Conservation (phyloP, 495 filamentous ascomycete species). For the Penicillium odoratum region DNA sequence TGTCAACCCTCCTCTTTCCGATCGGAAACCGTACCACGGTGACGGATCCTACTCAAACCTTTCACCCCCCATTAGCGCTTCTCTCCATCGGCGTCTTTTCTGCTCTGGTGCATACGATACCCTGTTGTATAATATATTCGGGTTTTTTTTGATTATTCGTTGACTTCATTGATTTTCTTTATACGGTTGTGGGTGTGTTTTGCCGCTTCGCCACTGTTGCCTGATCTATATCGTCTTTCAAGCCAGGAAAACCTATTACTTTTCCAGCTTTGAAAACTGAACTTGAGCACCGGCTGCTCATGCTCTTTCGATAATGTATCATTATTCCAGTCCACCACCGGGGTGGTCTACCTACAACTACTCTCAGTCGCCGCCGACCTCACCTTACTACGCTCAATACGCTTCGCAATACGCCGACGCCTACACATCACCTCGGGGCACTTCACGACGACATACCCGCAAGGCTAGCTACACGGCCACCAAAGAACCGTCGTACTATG, state of each 20-base stretch:
- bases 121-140: conserved; percentile 55
- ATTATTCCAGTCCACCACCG: conserved; percentile 48
- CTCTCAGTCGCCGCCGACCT: conserved; percentile 51
- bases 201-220: conserved; percentile 7
- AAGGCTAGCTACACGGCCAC: conserved; percentile 49
- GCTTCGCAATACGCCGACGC: conserved; percentile 44
- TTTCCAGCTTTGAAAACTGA: conserved; percentile 8
- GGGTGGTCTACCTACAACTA: conserved; percentile 54
- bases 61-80: conserved; percentile 9
- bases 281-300: conserved; percentile 20
- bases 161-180: conserved; percentile 22
- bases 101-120: conserved; percentile 44
- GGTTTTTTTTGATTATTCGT: conserved; percentile 32
- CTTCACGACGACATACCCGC: conserved; percentile 45
- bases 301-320: conserved; percentile 53
- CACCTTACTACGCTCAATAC: conserved; percentile 51
- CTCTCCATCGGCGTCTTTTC: conserved; percentile 38
- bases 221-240: not conserved
- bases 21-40: conserved; percentile 48
- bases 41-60: conserved; percentile 38
- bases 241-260: conserved; percentile 1
- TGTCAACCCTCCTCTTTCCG: conserved; percentile 46
- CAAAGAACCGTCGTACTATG: conserved; percentile 43
- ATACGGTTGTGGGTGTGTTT: conserved; percentile 21
- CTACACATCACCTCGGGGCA: conserved; percentile 39